Percentiles rank a stretch among this genome's conserved stretches.
phyloP scores from a whole-genome alignment of 1,284 basidiomycete species.

The Cutaneotrichosporon sp. region DNA sequence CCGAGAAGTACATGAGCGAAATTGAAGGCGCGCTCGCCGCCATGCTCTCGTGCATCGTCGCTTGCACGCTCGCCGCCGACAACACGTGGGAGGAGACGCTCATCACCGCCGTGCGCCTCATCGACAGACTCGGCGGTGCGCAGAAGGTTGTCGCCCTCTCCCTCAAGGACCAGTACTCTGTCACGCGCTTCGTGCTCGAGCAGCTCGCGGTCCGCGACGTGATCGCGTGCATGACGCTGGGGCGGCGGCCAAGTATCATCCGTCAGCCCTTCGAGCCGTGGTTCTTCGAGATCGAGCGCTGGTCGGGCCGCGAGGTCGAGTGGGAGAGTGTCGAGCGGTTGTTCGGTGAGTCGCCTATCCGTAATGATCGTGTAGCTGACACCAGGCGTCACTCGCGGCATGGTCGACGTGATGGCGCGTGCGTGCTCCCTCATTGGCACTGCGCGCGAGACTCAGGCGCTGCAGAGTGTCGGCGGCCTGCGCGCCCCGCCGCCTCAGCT shows the following conservation, averaged over 20 bases:
- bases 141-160: conserved; percentile 36
- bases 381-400: conserved; percentile 41
- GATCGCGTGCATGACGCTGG: conserved; percentile 50
- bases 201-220: conserved; percentile 50
- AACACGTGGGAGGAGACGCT: conserved; percentile 49
- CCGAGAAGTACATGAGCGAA: conserved; percentile 29
- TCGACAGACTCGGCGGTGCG: conserved; percentile 45
- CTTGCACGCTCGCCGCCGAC: conserved; percentile 44
- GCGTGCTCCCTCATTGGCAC: conserved; percentile 36
- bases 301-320: conserved; percentile 39
- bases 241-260: conserved; percentile 41
- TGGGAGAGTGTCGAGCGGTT: conserved; percentile 48
- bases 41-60: conserved; percentile 42
- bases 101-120: conserved; percentile 34
- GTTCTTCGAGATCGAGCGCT: conserved; percentile 49
- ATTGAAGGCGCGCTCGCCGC: conserved; percentile 43
- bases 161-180: conserved; percentile 31
- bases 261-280: conserved; percentile 44
- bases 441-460: conserved; percentile 20
- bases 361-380: neutral
- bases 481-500: conserved; percentile 24
- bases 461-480: conserved; percentile 6
- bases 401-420: conserved; percentile 48
- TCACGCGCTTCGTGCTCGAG: conserved; percentile 47
- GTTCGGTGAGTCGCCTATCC: conserved; percentile 34